A percentile compares a stretch with the other conserved stretches of the same genome.
phyloP scores from a whole-genome alignment of 768 basidiomycete species.

The Hortiboletus flavorubellus region DNA sequence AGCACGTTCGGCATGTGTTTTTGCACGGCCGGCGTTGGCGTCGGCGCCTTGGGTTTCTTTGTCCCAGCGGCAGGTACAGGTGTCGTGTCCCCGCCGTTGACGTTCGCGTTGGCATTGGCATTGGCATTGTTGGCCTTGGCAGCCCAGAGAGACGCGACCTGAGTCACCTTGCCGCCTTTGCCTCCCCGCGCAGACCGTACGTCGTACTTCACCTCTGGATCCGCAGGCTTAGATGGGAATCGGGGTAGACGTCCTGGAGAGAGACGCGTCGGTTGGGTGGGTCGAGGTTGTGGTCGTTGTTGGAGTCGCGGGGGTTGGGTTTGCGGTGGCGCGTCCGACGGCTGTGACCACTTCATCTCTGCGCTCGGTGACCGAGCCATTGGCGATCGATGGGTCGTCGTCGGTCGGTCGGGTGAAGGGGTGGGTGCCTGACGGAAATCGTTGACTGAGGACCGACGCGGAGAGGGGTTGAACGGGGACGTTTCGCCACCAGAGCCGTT shows the following conservation, averaged over 20 bases:
- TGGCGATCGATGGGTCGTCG: not conserved
- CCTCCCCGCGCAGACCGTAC: constrained; percentile 76
- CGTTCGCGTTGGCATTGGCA: not conserved
- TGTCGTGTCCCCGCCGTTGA: constrained; percentile 4
- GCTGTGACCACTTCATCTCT: constrained; percentile 8
- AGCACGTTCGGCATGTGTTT: constrained; percentile 11
- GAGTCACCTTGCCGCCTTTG: constrained; percentile 66
- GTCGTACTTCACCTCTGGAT: constrained; percentile 65
- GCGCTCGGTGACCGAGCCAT: constrained; percentile 15
- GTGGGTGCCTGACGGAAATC: constrained; percentile 12
- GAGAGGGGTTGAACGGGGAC: constrained; percentile 12
- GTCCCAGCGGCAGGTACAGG: not conserved
- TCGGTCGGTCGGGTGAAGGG: not conserved
- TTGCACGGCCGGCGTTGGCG: not conserved
- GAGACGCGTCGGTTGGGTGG: not conserved
- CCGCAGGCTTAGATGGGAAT: constrained; percentile 34
- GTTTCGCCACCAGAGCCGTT: not conserved
- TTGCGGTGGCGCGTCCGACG: not conserved
- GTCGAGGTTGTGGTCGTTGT: not conserved
- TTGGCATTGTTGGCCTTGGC: constrained; percentile 35
- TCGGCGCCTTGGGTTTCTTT: constrained; percentile 9
- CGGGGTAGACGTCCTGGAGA: constrained; percentile 30
- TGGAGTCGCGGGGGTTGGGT: not conserved
- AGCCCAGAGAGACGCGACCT: constrained; percentile 75
- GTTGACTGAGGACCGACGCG: constrained; percentile 22